Base-by-base conservation (phyloP, 805 yeast genomes). In the Kurtzmaniella fragi region DNA sequence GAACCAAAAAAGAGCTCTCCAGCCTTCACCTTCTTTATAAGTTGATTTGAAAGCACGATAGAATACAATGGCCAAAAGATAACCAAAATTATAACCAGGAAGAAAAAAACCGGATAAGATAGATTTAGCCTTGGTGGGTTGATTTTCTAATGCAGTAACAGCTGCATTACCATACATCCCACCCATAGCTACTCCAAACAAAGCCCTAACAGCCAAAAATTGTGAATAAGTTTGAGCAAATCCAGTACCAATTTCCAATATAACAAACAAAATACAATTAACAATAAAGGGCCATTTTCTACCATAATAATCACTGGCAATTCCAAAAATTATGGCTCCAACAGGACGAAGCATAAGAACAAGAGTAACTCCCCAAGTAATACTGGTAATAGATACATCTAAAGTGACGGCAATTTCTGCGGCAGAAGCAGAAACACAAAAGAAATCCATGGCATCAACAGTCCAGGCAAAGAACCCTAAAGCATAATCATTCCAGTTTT, bases 1-100 rank as follows among this genome's bases (percentile, higher is more conserved):
- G 52, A 84, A 82, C 89, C 89, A 83, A 59, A 79, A 82, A 32
- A 82, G 61, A 1, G 85, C 72, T 51, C 87, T 69, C 91, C 91
- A 83, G 5, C 75, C 72, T 45, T 79, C 75, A 3, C 60, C 50
- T 4, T 73, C 56, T 42, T 72, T 71, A 39, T 70, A 66, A 43
- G 53, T 56, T 34, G 56, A 50, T 33, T 51, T 52, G 42, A 81
- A 65, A 9, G 86, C 88, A 44, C 87, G 68, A 52, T 65, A 75
- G 62, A 82, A 82, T n/a, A 78, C 62, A 25, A 77, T 82, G 1
- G 79, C 84, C 17, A 81, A 63, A 38, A 82, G 69, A 50, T 79
- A 80, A 11, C 89, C 90, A 45, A 82, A 67, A 9, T 84, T 82
- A 47, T 82, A 76, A 35, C 77, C 79, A 38, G 72, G 70, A 44